Evolutionary conservation across 2,329 filamentous ascomycete genomes (phyloP).

Genomic region (Curvularia verruculosa): DNA sequence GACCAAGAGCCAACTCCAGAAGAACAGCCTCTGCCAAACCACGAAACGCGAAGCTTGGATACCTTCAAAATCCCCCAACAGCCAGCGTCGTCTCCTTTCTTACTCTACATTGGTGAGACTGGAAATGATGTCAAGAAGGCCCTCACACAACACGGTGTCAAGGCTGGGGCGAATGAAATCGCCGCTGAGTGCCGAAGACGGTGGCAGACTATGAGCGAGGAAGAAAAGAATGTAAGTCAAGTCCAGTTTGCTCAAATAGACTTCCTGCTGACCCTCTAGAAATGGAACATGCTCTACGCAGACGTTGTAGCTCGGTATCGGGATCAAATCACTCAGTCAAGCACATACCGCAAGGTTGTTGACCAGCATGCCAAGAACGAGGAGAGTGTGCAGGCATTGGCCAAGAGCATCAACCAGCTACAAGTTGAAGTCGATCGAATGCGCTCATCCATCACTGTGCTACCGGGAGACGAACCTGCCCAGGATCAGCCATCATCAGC

Average conservation of each 20-base stretch:
- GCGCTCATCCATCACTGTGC: conserved; percentile 41
- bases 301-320: conserved; percentile 50
- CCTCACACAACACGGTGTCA: conserved; percentile 44
- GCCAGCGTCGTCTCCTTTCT: conserved; percentile 49
- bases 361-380: conserved; percentile 48
- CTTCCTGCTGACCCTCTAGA: conserved; percentile 33
- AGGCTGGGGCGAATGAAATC: conserved; percentile 50
- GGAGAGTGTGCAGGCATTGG: conserved; percentile 49
- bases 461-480: conserved; percentile 27
- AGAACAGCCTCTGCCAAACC: conserved; percentile 17
- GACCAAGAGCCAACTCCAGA: conserved; percentile 27
- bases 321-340: conserved; percentile 47
- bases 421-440: conserved; percentile 49
- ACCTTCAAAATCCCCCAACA: conserved; percentile 47
- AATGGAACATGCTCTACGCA: conserved; percentile 51
- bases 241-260: background rate
- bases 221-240: conserved; percentile 45
- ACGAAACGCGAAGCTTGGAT: conserved; percentile 36
- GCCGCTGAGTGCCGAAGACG: conserved; percentile 49
- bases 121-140: conserved; percentile 49
- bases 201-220: conserved; percentile 49
- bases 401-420: conserved; percentile 50
- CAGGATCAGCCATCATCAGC: conserved; percentile 20
- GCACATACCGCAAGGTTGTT: conserved; percentile 44
- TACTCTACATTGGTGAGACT: conserved; percentile 50